Base-by-base conservation (phyloP, 192 early-diverging fungal genomes). In the Coemansia guatemalensis region DNA sequence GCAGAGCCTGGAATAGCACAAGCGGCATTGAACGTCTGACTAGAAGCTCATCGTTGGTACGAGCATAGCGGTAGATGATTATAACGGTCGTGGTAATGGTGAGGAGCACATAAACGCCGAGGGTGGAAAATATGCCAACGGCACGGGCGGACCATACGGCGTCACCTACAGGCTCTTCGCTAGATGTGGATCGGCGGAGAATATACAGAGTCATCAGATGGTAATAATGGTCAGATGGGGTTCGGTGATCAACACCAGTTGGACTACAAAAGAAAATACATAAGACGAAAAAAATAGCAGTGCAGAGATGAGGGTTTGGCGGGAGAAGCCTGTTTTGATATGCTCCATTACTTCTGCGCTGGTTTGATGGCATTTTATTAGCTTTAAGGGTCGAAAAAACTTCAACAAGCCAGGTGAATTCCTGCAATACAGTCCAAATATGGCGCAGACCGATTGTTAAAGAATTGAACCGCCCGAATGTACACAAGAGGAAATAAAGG, bases 21-120 rank as follows among this genome's bases (percentile, higher is more conserved):
- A 78, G 60, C 17, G 67, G 60, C 21, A 63, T 27, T 12, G 67
- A 67, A 17, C 67, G 59, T 17, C 63, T 64, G 14, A 64, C 52
- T 20, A 78, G 41, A 9, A 72, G 12, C 51, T 58, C 48, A 27
- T 65, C 63, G 22, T 35, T 58, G 56, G 12, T 39, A 56, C 58
- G 52, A 23, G 33, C 6, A 23, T 72, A 55, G 35, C 66, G 67
- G 22, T 67, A 56, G 17, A 78, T 30, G n/a, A 69, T 48, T 41
- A 32, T 52, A 25, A 47, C 55, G 2, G 64, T 69, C 1, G 70
- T 78, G 27, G 59, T 25, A 4, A 68, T 44, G 20, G 50, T 60
- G n/a, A 69, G 32, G 1, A 62, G 14, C 14, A 26, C 35, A 52
- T 73, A 78, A 11, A 78, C 17, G 1, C 62, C 65, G 21, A 78